Base-by-base conservation (phyloP, 192 early-diverging fungal genomes). In the Podila epigama region DNA sequence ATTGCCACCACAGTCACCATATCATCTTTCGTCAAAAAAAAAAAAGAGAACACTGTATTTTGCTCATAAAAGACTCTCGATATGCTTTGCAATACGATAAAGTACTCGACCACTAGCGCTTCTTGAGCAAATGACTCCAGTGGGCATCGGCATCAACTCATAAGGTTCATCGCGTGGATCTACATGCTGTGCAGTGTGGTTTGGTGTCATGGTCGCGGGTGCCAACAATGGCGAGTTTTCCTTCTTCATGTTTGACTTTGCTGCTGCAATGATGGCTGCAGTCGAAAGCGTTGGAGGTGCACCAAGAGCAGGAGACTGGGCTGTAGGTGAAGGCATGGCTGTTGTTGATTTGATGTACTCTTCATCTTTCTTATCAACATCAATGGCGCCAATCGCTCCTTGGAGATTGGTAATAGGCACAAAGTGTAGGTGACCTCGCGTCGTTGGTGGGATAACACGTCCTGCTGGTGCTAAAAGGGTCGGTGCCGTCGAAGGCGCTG, bases 71-170 rank as follows among this genome's bases (percentile, higher is more conserved):
- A 68, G 65, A 58, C 53, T 68, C n/a, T 75, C 72, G 22, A 75
- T 63, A 60, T 68, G 72, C 55, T 52, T 75, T 13, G 65, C 72
- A 51, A 75, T 66, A 18, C 65, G 72, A 28, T 63, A 75, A 3
- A 75, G 35, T 6, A 68, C 72, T 4, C 72, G 72, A 6, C 72
- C 72, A 41, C 72, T 75, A 0, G 52, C 52, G 13, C 37, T 68
- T 31, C 72, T 55, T 10, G 72, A 75, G 37, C 72, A 75, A n/a
- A 75, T 15, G 15, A 75, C 58, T 27, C 72, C 72, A 22, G 67
- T 75, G 8, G 58, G 65, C 13, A 75, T 31, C 6, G 72, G 52
- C 60, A 75, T 57, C 12, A 75, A 29, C 40, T 75, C 59, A 31
- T 75, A 75, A 13, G 41, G 34, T 20, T 66, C 71, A 4, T 67